phyloP scores from a whole-genome alignment of 2,329 filamentous ascomycete genomes.

The Phoma sp. region DNA sequence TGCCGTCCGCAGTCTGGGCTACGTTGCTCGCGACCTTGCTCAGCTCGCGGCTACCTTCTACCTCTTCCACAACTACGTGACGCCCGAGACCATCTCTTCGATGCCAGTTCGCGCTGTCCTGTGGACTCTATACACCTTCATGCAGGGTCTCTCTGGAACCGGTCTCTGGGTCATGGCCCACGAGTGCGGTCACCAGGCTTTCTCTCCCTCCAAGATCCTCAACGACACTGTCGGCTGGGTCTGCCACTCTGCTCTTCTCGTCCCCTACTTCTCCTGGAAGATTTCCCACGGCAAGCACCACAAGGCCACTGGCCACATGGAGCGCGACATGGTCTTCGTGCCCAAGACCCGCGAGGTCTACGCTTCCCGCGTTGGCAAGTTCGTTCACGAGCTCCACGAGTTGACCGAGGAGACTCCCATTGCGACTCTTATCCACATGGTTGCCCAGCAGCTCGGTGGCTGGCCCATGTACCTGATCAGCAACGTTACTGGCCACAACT shows the following conservation, averaged over 20 bases:
- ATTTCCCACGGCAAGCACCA: conserved; percentile 99
- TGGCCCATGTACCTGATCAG: conserved; percentile 91
- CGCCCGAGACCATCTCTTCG: conserved; percentile 80
- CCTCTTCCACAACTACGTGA: conserved; percentile 87
- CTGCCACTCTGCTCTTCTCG: conserved; percentile 84
- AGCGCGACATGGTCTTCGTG: conserved; percentile 99
- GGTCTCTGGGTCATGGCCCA: conserved; percentile 96
- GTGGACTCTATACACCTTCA: conserved; percentile 73
- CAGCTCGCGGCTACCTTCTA: conserved; percentile 79
- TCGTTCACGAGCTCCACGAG: conserved; percentile 83
- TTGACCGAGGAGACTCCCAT: conserved; percentile 94
- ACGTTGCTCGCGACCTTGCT: conserved; percentile 82
- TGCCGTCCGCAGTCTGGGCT: conserved; percentile 73
- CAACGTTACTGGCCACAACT: conserved; percentile 97
- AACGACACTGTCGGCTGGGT: conserved; percentile 95
- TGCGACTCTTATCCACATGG: conserved; percentile 73
- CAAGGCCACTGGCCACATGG: conserved; percentile 97
- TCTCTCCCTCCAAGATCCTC: conserved; percentile 87
- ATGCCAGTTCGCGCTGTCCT: conserved; percentile 68
- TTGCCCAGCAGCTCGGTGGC: conserved; percentile 87
- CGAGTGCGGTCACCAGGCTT: conserved; percentile 96
- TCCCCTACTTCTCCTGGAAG: conserved; percentile 99
- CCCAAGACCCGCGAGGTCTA: conserved; percentile 87
- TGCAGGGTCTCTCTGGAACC: conserved; percentile 92
- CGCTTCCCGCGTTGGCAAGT: conserved; percentile 73